A percentile compares a stretch with the other conserved stretches of the same genome.
Conservation (phyloP, 164 flowering plant genomes). For the grape (Vitis vinifera) region ASM3070453v1 NC_081812.1:19324501-19325000, state of each 20-base stretch:
- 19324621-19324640: slow-evolving; percentile 6
- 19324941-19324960: too few species aligned
- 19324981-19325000: too few species aligned
- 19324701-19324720: slow-evolving; percentile 2
- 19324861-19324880: too few species aligned
- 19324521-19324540: not conserved
- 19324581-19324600: slow-evolving; percentile 11
- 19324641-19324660: slow-evolving; percentile 7
- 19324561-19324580: slow-evolving; percentile 26
- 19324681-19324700: slow-evolving; percentile 6
- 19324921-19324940: too few species aligned
- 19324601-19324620: slow-evolving; percentile 5
- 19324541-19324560: not conserved
- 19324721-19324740: slow-evolving; percentile 1
- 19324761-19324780: slow-evolving; percentile 4
- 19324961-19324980: too few species aligned
- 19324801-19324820: not conserved
- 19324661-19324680: slow-evolving; percentile 2
- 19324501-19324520: not conserved
- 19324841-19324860: too few species aligned
- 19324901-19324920: too few species aligned
- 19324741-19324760: slow-evolving; percentile 11
- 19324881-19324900: too few species aligned
- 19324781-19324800: not conserved
- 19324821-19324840: too few species aligned